Evolutionary conservation across 2,329 filamentous ascomycete genomes (phyloP), one percentile per base, ranked within the genome.

Genomic region (Sarocladiaceae sp.): DNA sequence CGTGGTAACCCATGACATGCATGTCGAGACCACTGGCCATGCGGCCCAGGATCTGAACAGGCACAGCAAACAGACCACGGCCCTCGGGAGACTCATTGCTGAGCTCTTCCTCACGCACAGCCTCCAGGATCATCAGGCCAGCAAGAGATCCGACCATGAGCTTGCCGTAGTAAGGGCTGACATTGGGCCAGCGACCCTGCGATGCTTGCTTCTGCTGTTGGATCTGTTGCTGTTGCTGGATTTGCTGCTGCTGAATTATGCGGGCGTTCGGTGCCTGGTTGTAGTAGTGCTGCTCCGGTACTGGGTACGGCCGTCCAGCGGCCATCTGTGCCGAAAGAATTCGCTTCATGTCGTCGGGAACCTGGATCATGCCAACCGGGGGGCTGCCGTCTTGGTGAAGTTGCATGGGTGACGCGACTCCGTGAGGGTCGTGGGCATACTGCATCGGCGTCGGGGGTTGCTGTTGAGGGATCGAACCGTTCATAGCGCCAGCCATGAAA

Each of bases 111-210:
- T 87, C 80, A 31, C 78, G 77, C 52, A 92, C 76, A 1, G 90
- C 90, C 70, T 97, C 91, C 59, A 96, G 72, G 29, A 97, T 79
- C 92, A 97, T 96, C 17, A 97, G 75, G 13, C 90, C 91, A 22
- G 92, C 93, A 54, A 97, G 79, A 17, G 92, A 93, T 37, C 93
- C 93, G 4, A 97, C 84, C 89, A 97, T 94, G 58, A 97, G 78
- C 71, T 95, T 96, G 50, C 81, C 82, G 53, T 81, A 78, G 55
- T 83, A 85, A 1, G 78, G 79, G 12, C 69, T 73, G 5, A 73
- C 68, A 54, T 74, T 76, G 50, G 73, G 74, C 80, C 82, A 86
- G 31, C 76, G 70, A 52, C 71, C 71, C 54, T 74, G 71, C 56
- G 79, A 76, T 57, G 74, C 73, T 51, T 74, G 71, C 29, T 75